Percentiles rank a stretch among this genome's conserved stretches.
These are phyloP conservation scores for Colletotrichum sp. DNA, from an alignment of 2,329 filamentous ascomycete species.

Conservation along the genomic window DNA sequence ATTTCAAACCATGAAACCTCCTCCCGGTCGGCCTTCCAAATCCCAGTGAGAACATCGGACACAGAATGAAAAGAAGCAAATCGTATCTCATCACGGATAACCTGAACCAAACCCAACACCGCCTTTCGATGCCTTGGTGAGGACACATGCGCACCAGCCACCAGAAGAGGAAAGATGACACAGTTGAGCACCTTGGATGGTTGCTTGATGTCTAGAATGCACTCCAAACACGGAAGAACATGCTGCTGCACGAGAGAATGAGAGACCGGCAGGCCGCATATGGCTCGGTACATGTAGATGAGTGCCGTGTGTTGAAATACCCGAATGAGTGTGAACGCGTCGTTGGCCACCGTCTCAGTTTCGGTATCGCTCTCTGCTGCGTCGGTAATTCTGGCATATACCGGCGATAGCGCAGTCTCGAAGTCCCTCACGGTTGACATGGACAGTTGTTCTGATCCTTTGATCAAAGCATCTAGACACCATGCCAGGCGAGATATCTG, in stretches of 20 bases:
- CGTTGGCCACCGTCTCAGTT: conserved; percentile 28
- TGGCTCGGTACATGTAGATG: conserved; percentile 46
- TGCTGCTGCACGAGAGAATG: conserved; percentile 45
- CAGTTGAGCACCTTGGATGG: conserved; percentile 43
- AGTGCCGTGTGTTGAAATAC: conserved; percentile 45
- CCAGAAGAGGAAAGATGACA: conserved; percentile 40
- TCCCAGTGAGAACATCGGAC: conserved; percentile 39
- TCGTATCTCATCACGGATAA: conserved; percentile 33
- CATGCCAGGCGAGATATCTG: conserved; percentile 33
- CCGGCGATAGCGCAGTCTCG: conserved; percentile 28
- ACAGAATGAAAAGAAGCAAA: conserved; percentile 39
- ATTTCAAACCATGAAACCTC: not conserved
- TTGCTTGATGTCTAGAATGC: conserved; percentile 37
- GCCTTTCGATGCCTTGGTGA: conserved; percentile 29
- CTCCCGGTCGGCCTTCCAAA: not conserved
- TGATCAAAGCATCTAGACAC: conserved; percentile 27
- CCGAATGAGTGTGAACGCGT: conserved; percentile 38
- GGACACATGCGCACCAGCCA: conserved; percentile 39
- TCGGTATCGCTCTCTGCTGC: conserved; percentile 2
- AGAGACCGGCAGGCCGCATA: conserved; percentile 40
- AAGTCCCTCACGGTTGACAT: conserved; percentile 31
- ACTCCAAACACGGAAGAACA: conserved; percentile 37
- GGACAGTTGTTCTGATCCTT: conserved; percentile 25
- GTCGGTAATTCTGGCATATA: conserved; percentile 27
- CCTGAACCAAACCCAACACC: conserved; percentile 21